Percentiles rank a stretch among this genome's conserved stretches.
Evolutionary conservation across 768 basidiomycete species (phyloP).

Genomic region (Psilocybe cyanescens): DNA sequence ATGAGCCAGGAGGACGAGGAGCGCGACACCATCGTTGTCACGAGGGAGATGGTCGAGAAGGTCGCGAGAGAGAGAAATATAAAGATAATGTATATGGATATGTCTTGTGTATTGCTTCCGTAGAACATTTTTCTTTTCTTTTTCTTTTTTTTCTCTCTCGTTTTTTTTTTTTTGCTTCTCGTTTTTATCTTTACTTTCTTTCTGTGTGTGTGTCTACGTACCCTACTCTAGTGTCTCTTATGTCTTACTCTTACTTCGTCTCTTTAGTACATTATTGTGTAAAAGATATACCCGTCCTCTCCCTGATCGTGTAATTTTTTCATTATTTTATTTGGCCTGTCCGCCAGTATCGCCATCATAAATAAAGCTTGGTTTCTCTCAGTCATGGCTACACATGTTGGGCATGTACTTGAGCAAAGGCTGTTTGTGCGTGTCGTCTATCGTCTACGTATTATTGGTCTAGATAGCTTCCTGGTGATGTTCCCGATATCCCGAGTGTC

Average conservation of each 20-base stretch:
- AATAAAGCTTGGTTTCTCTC: too few species aligned
- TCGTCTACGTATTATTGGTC: not conserved
- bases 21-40: conserved; percentile 44
- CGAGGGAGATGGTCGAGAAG: conserved; percentile 45
- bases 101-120: conserved; percentile 57
- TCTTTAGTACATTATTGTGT: conserved; percentile 8
- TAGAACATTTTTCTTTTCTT: conserved; percentile 4
- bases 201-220: not conserved
- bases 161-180: not conserved
- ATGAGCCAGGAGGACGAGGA: conserved; percentile 26
- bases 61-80: conserved; percentile 72
- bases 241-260: not conserved
- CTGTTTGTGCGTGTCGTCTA: too few species aligned
- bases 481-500: not conserved
- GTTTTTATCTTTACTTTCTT: not conserved
- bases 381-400: too few species aligned
- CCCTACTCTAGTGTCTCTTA: not conserved
- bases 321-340: not conserved
- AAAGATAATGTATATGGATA: conserved; percentile 69
- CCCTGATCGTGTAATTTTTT: conserved; percentile 7
- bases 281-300: conserved; percentile 14
- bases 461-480: not conserved
- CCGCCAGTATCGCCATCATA: too few species aligned
- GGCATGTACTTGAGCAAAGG: too few species aligned
- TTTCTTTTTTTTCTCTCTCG: not conserved